Evolutionary conservation across 208 protist species (phyloP), one percentile per base, ranked within the genome.

Genomic region (Wallacemonas sp.): DNA sequence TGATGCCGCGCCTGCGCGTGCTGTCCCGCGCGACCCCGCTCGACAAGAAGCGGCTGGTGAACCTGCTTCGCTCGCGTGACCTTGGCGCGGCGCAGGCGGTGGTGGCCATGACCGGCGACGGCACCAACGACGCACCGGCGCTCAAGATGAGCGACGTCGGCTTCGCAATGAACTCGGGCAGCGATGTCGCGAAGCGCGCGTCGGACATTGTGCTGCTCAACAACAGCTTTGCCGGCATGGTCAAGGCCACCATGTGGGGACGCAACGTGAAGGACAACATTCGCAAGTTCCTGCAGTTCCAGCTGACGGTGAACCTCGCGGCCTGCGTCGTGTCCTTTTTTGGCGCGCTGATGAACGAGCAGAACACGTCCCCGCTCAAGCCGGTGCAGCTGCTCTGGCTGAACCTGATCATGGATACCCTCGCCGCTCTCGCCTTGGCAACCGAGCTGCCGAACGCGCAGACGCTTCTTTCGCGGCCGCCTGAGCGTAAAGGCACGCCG

Each of bases 121-220:
- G 94, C 48, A 97, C 89, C 20, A 98, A 98, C 78, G 94, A 99
- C 77, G 98, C 99, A 18, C 98, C 98, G 32, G 99, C 99, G 26
- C 84, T 99, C 20, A 99, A 99, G 81, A 79, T 98, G 66, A 97
- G 97, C 28, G 87, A 99, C 72, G 98, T 99, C 3, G 99, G 99
- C 38, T 88, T 99, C 31, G 95, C 95, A 10, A 85, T 99, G 97
- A 97, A 97, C 75, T 86, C 73, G 42, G 93, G 93, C 23, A 97
- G 87, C 69, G 88, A 97, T 54, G 95, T 98, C 3, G 95, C 98
- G 7, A 98, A 98, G 67, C 84, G 95, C 3, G 93, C 97, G 1
- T 93, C 89, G 0, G 97, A 99, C 76, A 98, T 99, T 54, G 74
- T 99, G 5, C 77, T 99, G 28, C 79, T 98, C n/a, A 88, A 98